Evolutionary conservation across 345 rosid species (phyloP).

Genomic region (Excoecaria agallocha): DNA sequence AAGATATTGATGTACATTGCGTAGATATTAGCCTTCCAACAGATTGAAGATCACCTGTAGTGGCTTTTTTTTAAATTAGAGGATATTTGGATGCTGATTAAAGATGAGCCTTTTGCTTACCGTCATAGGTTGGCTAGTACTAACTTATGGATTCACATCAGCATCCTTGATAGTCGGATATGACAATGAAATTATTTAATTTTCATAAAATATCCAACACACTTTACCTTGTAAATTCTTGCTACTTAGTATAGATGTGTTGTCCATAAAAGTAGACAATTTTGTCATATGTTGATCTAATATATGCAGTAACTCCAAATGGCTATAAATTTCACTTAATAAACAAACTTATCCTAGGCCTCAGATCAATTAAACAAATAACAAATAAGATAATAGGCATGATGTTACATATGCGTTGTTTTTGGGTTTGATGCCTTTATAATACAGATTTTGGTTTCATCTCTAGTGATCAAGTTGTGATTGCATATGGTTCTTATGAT

Average conservation of each 20-base stretch:
- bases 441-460: not conserved
- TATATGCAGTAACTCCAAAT: not conserved
- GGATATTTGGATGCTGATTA: constrained; percentile 14
- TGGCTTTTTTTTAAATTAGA: not conserved
- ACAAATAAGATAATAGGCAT: not conserved
- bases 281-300: not conserved
- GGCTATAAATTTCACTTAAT: not conserved
- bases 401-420: not conserved
- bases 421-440: not conserved
- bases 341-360: not conserved
- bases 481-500: not conserved
- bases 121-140: not conserved
- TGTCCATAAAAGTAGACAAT: not conserved
- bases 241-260: not conserved
- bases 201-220: not conserved
- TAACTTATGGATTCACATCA: too few species aligned
- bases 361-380: not conserved
- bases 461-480: not conserved
- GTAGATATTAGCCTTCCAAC: not conserved
- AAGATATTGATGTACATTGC: not conserved
- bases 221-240: not conserved
- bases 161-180: not conserved
- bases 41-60: not conserved
- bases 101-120: not conserved
- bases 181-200: not conserved